A percentile compares a stretch with the other conserved stretches of the same genome.
phyloP scores from a whole-genome alignment of 2,329 filamentous ascomycete species.

The Pseudopithomyces chartarum region DNA sequence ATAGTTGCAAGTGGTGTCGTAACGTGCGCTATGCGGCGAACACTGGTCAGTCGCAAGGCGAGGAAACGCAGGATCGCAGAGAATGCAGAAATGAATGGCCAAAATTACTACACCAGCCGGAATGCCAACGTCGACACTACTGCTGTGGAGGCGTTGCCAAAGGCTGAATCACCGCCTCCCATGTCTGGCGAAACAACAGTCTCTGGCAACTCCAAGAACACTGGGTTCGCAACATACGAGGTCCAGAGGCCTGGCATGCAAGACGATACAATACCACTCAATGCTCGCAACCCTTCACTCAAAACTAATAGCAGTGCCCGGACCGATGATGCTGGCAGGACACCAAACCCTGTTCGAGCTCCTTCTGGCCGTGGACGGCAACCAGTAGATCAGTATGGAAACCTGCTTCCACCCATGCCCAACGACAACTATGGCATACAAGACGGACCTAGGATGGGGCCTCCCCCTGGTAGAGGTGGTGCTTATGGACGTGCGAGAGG shows the following conservation, averaged over 20 bases:
- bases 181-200: constrained; percentile 37
- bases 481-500: constrained; percentile 46
- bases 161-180: constrained; percentile 60
- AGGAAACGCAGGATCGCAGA: constrained; percentile 88
- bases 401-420: constrained; percentile 54
- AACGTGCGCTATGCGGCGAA: constrained; percentile 92
- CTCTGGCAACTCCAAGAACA: constrained; percentile 39
- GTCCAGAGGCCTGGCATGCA: constrained; percentile 61
- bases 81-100: constrained; percentile 96
- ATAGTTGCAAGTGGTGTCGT: constrained; percentile 82
- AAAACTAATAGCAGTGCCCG: constrained; percentile 56
- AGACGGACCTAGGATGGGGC: constrained; percentile 43
- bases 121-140: constrained; percentile 39
- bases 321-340: constrained; percentile 47
- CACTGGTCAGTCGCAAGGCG: constrained; percentile 89
- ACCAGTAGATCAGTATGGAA: constrained; percentile 68
- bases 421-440: constrained; percentile 52
- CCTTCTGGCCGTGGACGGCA: constrained; percentile 45
- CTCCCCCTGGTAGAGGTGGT: constrained; percentile 48
- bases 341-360: constrained; percentile 42
- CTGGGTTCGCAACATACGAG: constrained; percentile 69
- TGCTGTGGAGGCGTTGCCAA: constrained; percentile 43
- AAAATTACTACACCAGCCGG: constrained; percentile 76
- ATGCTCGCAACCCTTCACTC: constrained; percentile 66
- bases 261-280: constrained; percentile 75